phyloP scores from a whole-genome alignment of 352 stramenopile species.

The Pythium dissotocum region DNA sequence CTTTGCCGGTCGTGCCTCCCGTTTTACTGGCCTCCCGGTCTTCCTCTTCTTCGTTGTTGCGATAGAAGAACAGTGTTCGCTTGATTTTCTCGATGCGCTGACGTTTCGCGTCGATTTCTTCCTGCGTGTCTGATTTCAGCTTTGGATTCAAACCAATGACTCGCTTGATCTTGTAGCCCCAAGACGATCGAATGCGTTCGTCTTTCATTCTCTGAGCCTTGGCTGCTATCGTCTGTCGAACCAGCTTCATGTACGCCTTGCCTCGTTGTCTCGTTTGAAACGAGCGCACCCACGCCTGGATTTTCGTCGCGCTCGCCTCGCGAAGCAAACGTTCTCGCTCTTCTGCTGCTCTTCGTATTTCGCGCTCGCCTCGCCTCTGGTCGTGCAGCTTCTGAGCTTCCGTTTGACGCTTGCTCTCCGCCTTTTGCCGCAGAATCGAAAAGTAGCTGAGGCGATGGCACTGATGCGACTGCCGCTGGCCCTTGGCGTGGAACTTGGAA shows the following conservation, averaged over 20 bases:
- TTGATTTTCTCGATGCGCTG: conserved; percentile 47
- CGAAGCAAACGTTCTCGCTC: conserved; percentile 16
- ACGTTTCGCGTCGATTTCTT: conserved; percentile 40
- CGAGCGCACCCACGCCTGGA: conserved; percentile 31
- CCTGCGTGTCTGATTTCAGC: conserved; percentile 57
- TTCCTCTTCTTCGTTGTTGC: conserved; percentile 14
- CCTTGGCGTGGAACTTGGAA: conserved; percentile 51
- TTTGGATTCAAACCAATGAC: conserved; percentile 27
- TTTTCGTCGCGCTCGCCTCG: conserved; percentile 24
- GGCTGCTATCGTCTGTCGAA: conserved; percentile 30
- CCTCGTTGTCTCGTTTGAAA: conserved; percentile 22
- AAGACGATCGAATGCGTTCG: conserved; percentile 26
- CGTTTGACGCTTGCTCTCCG: conserved; percentile 34
- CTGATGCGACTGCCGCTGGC: conserved; percentile 53
- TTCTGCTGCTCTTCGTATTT: conserved; percentile 15
- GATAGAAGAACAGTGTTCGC: conserved; percentile 48
- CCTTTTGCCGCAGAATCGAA: conserved; percentile 55
- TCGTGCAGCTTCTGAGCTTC: conserved; percentile 41
- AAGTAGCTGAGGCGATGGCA: conserved; percentile 69
- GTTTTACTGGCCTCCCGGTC: neutral
- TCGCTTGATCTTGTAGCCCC: conserved; percentile 27
- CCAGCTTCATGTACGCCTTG: conserved; percentile 37
- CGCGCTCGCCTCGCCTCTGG: conserved; percentile 30
- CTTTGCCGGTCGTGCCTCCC: neutral
- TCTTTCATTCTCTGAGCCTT: conserved; percentile 36